phyloP scores from a whole-genome alignment of 192 early-diverging fungal genomes.

The Martensiomyces pterosporus region DNA sequence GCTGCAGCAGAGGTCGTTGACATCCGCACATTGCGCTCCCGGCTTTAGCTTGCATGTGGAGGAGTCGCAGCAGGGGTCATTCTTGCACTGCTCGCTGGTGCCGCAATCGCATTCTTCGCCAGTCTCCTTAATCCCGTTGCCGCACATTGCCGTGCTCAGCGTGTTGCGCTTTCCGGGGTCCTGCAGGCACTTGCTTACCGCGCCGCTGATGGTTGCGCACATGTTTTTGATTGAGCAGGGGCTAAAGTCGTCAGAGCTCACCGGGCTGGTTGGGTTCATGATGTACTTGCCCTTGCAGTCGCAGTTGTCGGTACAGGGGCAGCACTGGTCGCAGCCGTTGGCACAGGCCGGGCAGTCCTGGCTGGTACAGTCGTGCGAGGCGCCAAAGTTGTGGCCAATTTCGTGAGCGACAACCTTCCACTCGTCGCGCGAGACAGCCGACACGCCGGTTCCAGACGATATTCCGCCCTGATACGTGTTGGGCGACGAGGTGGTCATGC shows the following conservation, averaged over 20 bases:
- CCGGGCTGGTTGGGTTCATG: conserved; percentile 75
- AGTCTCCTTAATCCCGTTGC: conserved; percentile 85
- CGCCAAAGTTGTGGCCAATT: conserved; percentile 87
- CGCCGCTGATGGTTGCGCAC: conserved; percentile 33
- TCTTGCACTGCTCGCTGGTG: conserved; percentile 60
- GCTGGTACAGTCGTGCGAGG: conserved; percentile 81
- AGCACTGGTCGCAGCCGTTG: conserved; percentile 57
- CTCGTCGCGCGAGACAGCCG: conserved; percentile 75
- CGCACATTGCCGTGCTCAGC: conserved; percentile 73
- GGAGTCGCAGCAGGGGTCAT: conserved; percentile 78
- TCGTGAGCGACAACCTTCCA: conserved; percentile 97
- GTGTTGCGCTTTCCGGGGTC: conserved; percentile 37
- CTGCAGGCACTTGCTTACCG: conserved; percentile 36
- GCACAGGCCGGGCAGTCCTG: conserved; percentile 58
- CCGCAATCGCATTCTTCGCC: conserved; percentile 94
- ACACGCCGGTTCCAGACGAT: conserved; percentile 76
- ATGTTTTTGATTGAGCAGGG: conserved; percentile 60
- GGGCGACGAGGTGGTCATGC: conserved; percentile 53
- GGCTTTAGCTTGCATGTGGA: conserved; percentile 74
- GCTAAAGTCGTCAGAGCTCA: conserved; percentile 60
- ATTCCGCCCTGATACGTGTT: conserved; percentile 49
- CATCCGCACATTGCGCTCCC: conserved; percentile 74
- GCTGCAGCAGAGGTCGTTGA: conserved; percentile 80
- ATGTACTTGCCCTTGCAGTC: conserved; percentile 62
- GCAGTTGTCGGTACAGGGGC: conserved; percentile 62